Percentiles rank a stretch among this genome's conserved stretches.
Evolutionary conservation across 257 asterid genomes (phyloP).

Genomic region (Solanum infundibuliforme): DNA sequence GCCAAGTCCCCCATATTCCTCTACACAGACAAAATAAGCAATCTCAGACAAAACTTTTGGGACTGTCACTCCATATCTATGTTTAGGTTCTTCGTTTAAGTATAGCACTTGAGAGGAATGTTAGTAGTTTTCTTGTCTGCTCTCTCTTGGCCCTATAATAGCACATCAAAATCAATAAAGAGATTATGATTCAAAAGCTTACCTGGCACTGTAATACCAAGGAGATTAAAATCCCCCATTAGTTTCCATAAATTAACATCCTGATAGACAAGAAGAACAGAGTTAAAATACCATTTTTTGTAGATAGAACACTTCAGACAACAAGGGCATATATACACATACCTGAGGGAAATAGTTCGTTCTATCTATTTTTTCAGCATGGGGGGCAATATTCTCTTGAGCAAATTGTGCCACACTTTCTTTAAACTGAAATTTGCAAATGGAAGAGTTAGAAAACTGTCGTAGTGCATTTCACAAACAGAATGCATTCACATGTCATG

Average conservation of each 20-base stretch:
- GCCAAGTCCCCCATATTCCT: slow-evolving; percentile 98
- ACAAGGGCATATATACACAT: not conserved
- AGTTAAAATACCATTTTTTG: not conserved
- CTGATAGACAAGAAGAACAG: slow-evolving; percentile 23
- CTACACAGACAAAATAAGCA: slow-evolving; percentile 23
- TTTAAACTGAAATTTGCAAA: slow-evolving; percentile 49
- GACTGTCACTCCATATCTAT: not conserved
- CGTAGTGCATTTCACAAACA: not conserved
- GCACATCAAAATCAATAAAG: not conserved
- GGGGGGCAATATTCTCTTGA: slow-evolving; percentile 88
- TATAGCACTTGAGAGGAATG: not conserved
- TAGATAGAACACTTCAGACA: not conserved
- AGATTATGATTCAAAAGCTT: not conserved
- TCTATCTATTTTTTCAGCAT: slow-evolving; percentile 68
- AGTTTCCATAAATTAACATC: slow-evolving; percentile 88
- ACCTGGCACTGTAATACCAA: slow-evolving; percentile 97
- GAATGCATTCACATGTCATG: not conserved
- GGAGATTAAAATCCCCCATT: slow-evolving; percentile 96
- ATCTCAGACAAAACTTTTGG: slow-evolving; percentile 1
- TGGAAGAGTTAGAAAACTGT: not conserved
- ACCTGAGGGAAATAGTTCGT: slow-evolving; percentile 86
- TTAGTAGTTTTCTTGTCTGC: not conserved
- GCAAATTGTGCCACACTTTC: slow-evolving; percentile 94
- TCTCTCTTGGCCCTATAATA: not conserved
- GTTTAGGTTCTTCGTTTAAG: not conserved